Evolutionary conservation across 2,329 filamentous ascomycete genomes (phyloP).

Genomic region (Aspergillus costaricaensis): DNA sequence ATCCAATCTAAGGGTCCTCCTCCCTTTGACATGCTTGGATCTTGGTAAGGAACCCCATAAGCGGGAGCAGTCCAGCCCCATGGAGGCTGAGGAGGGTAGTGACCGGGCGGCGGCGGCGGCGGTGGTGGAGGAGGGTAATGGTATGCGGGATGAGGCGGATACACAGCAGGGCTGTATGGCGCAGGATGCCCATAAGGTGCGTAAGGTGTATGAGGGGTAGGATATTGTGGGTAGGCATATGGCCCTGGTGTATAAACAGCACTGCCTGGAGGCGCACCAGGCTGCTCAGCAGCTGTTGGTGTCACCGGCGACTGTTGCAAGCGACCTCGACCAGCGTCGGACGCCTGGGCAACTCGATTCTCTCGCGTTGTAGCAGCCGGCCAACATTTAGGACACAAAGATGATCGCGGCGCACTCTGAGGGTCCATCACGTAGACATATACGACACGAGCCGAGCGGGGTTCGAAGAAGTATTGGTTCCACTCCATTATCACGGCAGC

Average conservation of each 20-base stretch:
- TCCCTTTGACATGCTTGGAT: slow-evolving; percentile 27
- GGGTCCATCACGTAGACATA: slow-evolving; percentile 39
- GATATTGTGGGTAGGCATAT: slow-evolving; percentile 20
- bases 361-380: slow-evolving; percentile 39
- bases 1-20: slow-evolving; percentile 38
- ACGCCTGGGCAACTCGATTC: slow-evolving; percentile 14
- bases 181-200: slow-evolving; percentile 25
- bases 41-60: slow-evolving; percentile 24
- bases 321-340: slow-evolving; percentile 14
- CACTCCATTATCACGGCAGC: slow-evolving; percentile 45
- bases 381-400: slow-evolving; percentile 44
- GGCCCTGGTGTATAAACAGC: slow-evolving; percentile 11
- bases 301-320: slow-evolving; percentile 6
- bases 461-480: slow-evolving; percentile 47
- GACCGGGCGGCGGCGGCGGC: slow-evolving; percentile 15
- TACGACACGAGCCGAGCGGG: slow-evolving; percentile 36
- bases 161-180: slow-evolving; percentile 21
- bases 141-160: slow-evolving; percentile 24
- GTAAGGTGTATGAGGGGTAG: slow-evolving; percentile 14
- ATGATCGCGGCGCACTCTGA: slow-evolving; percentile 35
- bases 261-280: slow-evolving; percentile 8
- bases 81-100: slow-evolving; percentile 21
- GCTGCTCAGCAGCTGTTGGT: slow-evolving; percentile 13
- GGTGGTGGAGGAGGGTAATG: slow-evolving; percentile 20
- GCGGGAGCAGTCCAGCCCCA: slow-evolving; percentile 33